Conservation (phyloP, 2,329 filamentous ascomycete genomes). For the Cladorrhinum sp. region DNA sequence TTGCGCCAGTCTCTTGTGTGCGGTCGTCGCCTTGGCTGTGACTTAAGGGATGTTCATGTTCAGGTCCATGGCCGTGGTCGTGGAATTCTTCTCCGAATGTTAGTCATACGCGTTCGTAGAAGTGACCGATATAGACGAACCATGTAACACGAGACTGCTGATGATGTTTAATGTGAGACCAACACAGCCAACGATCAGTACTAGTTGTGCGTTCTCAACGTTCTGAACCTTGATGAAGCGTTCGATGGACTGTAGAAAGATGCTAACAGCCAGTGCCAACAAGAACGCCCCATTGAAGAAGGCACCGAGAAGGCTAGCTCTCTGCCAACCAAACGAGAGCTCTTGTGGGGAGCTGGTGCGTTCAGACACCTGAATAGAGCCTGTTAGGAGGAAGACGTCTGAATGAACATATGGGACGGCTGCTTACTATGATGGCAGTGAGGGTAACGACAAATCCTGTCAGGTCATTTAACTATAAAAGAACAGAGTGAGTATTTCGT, state of each 20-base stretch:
- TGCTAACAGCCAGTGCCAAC: slow-evolving; percentile 67
- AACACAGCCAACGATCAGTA: slow-evolving; percentile 67
- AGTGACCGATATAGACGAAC: slow-evolving; percentile 34
- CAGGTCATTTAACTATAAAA: slow-evolving; percentile 63
- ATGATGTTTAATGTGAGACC: slow-evolving; percentile 67
- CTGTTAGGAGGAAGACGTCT: not conserved
- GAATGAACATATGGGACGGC: not conserved
- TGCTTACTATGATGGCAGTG: slow-evolving; percentile 57
- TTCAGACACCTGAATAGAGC: slow-evolving; percentile 51
- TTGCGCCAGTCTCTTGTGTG: not conserved
- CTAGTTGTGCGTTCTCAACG: slow-evolving; percentile 61
- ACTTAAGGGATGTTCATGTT: too few relatives aligned
- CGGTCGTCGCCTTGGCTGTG: slow-evolving; percentile 44
- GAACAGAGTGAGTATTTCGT: not conserved
- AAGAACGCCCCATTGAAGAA: slow-evolving; percentile 81
- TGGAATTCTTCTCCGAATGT: slow-evolving; percentile 15
- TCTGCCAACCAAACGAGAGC: slow-evolving; percentile 73
- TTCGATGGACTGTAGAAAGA: slow-evolving; percentile 70
- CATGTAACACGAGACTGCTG: slow-evolving; percentile 63
- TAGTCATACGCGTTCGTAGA: not conserved
- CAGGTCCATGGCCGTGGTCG: slow-evolving; percentile 8
- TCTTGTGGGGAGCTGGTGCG: slow-evolving; percentile 53
- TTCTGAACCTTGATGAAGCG: slow-evolving; percentile 59
- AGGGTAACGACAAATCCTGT: slow-evolving; percentile 67
- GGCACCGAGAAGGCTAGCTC: slow-evolving; percentile 68